Base-by-base conservation (phyloP, 2,329 filamentous ascomycete species). In the Colletotrichum sidae region DNA sequence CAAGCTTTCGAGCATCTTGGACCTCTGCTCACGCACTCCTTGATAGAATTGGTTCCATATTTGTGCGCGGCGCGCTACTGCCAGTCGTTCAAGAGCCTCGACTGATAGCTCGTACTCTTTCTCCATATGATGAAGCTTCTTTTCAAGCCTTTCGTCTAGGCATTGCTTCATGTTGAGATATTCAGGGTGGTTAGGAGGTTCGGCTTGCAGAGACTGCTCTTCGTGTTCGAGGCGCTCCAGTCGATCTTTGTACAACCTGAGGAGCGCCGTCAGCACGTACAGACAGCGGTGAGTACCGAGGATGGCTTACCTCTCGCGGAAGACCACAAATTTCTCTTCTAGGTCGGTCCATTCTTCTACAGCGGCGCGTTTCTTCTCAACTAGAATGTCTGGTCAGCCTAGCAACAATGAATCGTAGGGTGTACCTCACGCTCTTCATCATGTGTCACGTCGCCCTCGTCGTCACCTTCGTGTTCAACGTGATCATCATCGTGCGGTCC, bases 1-100 rank as follows among this genome's bases (percentile, higher is more conserved):
- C 64, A 97, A 88, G 64, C 90, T 85, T 68, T 94, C 91, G 37
- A 98, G 84, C 50, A 92, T 87, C 60, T 86, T 86, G 76, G 98
- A 95, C 67, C 96, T 89, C 69, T 92, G 86, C 73, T 97, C 92
- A 60, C 96, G 89, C 39, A 94, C 87, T 52, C 89, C 88, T 77
- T 99, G 96, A 77, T 94, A 94, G 77, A 92, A 98, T 73, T 97
- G 94, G 65, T 92, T 91, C 79, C 96, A 92, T 59, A 95, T 88
- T 75, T 97, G 94, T 57, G 93, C 89, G 68, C 94, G 88, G 70
- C 94, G 91, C 17, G 93, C 94, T 35, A 96, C 86, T 17, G 91
- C 92, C 70, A 90, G 90, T 67, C 86, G 89, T 70, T 92, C 85
- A 37, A 97, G 84, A 2, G 92, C 88, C 73, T 91, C 85, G 69